Evolutionary conservation across 1,284 basidiomycete genomes (phyloP).

Genomic region (Sphaerobolus stellatus): DNA sequence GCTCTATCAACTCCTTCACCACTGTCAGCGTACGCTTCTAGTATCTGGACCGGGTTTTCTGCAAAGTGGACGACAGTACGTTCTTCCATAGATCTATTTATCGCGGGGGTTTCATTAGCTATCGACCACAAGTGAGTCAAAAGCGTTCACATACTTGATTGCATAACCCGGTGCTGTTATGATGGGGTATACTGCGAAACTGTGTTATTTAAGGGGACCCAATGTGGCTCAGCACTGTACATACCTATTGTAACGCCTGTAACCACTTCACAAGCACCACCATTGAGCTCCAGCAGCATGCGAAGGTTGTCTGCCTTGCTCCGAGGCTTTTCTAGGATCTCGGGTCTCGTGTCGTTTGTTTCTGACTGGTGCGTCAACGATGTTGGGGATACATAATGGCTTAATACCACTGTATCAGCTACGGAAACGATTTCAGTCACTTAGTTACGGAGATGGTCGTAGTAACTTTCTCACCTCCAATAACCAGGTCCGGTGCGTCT

Average conservation of each 20-base stretch:
- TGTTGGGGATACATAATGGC: constrained; percentile 63
- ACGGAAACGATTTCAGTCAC: not conserved
- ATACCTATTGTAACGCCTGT: constrained; percentile 82
- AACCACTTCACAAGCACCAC: constrained; percentile 84
- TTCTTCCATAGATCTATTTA: constrained; percentile 78
- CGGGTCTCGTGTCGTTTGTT: constrained; percentile 52
- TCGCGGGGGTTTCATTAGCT: not conserved
- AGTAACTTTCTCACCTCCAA: constrained; percentile 75
- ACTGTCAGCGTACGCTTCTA: constrained; percentile 85
- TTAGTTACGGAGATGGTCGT: not conserved
- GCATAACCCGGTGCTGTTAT: constrained; percentile 84
- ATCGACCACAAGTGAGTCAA: not conserved
- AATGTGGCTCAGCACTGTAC: constrained; percentile 22
- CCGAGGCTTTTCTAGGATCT: constrained; percentile 86
- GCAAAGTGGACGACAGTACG: constrained; percentile 80
- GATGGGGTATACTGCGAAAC: constrained; percentile 70
- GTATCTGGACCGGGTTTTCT: constrained; percentile 62
- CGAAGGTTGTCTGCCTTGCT: constrained; percentile 82
- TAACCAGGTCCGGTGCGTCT: constrained; percentile 90
- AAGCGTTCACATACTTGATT: constrained; percentile 56
- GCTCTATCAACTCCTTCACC: constrained; percentile 91
- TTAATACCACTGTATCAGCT: constrained; percentile 93
- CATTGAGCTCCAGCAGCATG: constrained; percentile 88
- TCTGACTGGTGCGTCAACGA: not conserved
- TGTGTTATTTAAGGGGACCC: not conserved